Conservation (phyloP, 805 yeast genomes). For the Saitoella complicata region DNA sequence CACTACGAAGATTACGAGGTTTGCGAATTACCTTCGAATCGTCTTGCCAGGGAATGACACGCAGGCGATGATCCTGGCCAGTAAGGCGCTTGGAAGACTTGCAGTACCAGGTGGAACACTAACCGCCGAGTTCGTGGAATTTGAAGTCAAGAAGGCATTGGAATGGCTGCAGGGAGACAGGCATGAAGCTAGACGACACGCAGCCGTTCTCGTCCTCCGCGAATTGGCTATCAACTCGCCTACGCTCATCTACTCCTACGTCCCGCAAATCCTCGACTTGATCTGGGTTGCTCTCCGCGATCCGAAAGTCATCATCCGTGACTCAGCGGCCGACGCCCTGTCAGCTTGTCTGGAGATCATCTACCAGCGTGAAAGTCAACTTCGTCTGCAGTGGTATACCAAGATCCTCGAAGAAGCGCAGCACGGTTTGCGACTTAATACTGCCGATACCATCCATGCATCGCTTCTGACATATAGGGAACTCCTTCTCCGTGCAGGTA, state of each 20-base stretch:
- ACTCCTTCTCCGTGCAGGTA: slow-evolving; percentile 53
- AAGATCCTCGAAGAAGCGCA: slow-evolving; percentile 54
- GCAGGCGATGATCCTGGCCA: slow-evolving; percentile 74
- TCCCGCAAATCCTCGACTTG: slow-evolving; percentile 60
- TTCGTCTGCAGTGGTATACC: slow-evolving; percentile 61
- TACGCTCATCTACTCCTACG: slow-evolving; percentile 60
- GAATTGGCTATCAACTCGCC: slow-evolving; percentile 82
- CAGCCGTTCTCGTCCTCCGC: slow-evolving; percentile 68
- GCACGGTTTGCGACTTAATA: slow-evolving; percentile 30
- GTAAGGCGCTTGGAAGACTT: slow-evolving; percentile 70
- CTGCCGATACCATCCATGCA: slow-evolving; percentile 71
- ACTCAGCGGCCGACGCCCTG: slow-evolving; percentile 70
- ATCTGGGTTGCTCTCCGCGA: slow-evolving; percentile 83
- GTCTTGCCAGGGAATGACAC: slow-evolving; percentile 69
- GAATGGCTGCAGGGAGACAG: slow-evolving; percentile 87
- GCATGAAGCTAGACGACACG: slow-evolving; percentile 57
- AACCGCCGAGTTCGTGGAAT: slow-evolving; percentile 85
- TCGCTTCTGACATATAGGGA: slow-evolving; percentile 70
- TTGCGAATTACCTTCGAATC: slow-evolving; percentile 74
- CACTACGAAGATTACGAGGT: slow-evolving; percentile 75
- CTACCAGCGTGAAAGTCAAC: slow-evolving; percentile 55
- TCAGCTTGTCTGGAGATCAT: slow-evolving; percentile 65
- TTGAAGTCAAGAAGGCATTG: slow-evolving; percentile 72
- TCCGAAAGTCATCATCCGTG: slow-evolving; percentile 52
- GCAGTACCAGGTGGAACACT: slow-evolving; percentile 81